A percentile compares a stretch with the other conserved stretches of the same genome.
These are phyloP conservation scores for Aspergillus oerlinghausenensis DNA, from an alignment of 2,329 filamentous ascomycete species.

Conservation along the genomic window DNA sequence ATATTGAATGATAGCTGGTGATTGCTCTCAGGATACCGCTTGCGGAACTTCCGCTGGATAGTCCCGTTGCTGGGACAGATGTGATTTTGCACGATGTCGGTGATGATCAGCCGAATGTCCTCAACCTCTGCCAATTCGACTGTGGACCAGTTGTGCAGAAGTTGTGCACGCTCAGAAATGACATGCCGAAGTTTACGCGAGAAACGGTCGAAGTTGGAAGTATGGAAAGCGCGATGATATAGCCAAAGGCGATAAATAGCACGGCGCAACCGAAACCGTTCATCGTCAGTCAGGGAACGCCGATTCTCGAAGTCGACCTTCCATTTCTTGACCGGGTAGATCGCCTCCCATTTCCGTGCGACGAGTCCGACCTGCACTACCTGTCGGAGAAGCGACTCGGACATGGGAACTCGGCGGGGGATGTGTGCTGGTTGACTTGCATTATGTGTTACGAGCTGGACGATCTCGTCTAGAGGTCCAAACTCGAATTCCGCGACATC, in stretches of 20 bases:
- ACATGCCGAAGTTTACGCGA: constrained; percentile 44
- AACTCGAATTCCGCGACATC: constrained; percentile 52
- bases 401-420: constrained; percentile 49
- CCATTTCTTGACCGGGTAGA: constrained; percentile 63
- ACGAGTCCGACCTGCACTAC: constrained; percentile 51
- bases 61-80: constrained; percentile 60
- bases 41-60: constrained; percentile 55
- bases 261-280: constrained; percentile 50
- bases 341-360: constrained; percentile 54
- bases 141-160: constrained; percentile 57
- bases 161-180: constrained; percentile 49
- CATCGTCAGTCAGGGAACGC: constrained; percentile 47
- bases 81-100: constrained; percentile 53
- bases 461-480: constrained; percentile 55
- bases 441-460: constrained; percentile 59
- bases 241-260: constrained; percentile 60
- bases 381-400: constrained; percentile 52
- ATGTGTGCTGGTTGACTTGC: constrained; percentile 55
- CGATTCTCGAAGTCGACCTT: constrained; percentile 53
- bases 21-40: constrained; percentile 49
- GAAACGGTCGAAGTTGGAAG: constrained; percentile 46
- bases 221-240: constrained; percentile 57
- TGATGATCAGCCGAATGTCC: constrained; percentile 53
- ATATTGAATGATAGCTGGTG: constrained; percentile 51
- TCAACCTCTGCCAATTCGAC: constrained; percentile 55